Conservation (phyloP, 768 basidiomycete genomes). For the Tricholoma terreum region DNA sequence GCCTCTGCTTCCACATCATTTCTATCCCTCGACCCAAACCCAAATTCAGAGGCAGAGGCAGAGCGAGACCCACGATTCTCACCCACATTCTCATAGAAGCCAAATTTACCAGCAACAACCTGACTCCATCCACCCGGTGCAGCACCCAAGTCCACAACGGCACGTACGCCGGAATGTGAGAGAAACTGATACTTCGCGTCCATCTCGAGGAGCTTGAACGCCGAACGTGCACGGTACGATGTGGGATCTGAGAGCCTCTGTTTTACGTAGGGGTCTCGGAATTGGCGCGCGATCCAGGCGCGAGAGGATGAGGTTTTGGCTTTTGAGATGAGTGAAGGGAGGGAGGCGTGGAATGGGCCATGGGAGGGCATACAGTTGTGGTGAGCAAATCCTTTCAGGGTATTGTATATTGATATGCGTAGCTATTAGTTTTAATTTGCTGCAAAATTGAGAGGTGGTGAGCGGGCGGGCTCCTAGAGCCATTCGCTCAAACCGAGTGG, state of each 20-base stretch:
- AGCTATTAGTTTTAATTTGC: too few species aligned
- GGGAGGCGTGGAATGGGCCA: neutral
- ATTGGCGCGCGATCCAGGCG: conserved; percentile 70
- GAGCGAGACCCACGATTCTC: conserved; percentile 21
- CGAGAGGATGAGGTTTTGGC: conserved; percentile 41
- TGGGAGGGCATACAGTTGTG: neutral
- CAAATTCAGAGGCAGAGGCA: too few species aligned
- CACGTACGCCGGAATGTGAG: conserved; percentile 45
- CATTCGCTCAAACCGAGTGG: too few species aligned
- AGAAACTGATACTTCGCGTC: conserved; percentile 57
- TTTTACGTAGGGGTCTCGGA: conserved; percentile 68
- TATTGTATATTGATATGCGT: too few species aligned
- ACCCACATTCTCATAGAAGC: conserved; percentile 25
- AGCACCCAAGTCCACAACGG: conserved; percentile 85
- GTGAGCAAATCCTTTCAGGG: too few species aligned
- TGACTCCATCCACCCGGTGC: conserved; percentile 96
- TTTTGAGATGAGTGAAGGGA: conserved; percentile 11
- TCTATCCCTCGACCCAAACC: conserved; percentile 1
- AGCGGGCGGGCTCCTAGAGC: too few species aligned
- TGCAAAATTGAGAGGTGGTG: too few species aligned
- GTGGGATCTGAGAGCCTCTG: conserved; percentile 28
- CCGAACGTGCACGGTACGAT: conserved; percentile 78
- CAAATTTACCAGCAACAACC: conserved; percentile 65
- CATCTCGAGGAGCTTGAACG: conserved; percentile 89
- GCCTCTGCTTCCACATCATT: neutral